Conservation (phyloP, 306 rosid species). For the Cicer chorassanicum region DNA sequence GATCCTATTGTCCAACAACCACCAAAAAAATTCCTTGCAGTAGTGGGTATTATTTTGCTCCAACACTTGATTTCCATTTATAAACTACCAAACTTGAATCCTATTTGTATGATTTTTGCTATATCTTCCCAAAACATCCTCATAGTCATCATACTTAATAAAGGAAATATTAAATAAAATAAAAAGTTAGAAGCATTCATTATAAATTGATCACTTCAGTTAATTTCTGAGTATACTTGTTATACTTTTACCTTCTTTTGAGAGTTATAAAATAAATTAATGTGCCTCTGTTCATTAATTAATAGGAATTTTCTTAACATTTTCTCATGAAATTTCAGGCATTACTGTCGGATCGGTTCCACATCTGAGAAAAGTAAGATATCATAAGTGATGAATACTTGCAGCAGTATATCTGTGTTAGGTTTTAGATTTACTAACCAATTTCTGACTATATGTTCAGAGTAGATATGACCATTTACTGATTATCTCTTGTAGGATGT, state of each 20-base stretch:
- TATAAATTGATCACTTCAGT: background rate
- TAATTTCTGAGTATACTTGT: constrained; percentile 20
- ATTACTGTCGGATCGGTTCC: constrained; percentile 94
- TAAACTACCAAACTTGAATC: constrained; percentile 24
- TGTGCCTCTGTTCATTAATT: constrained; percentile 30
- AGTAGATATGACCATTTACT: constrained; percentile 47
- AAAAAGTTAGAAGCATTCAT: constrained; percentile 1
- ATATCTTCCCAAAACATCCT: constrained; percentile 2
- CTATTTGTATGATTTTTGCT: constrained; percentile 8
- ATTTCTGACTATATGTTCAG: constrained; percentile 12
- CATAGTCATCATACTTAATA: background rate
- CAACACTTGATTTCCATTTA: constrained; percentile 26
- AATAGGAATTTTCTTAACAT: constrained; percentile 28
- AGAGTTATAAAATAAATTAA: background rate
- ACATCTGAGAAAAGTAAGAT: constrained; percentile 78
- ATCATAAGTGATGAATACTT: constrained; percentile 26
- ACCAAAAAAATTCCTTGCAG: constrained; percentile 64
- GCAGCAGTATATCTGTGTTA: background rate
- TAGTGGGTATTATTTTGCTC: constrained; percentile 70
- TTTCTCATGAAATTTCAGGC: constrained; percentile 60
- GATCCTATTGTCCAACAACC: constrained; percentile 92
- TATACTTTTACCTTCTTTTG: constrained; percentile 3
- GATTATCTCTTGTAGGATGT: constrained; percentile 71
- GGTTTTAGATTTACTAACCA: constrained; percentile 23
- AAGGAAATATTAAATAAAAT: constrained; percentile 1